Evolutionary conservation across 1,139 yeast genomes (phyloP).

Genomic region (Yamadazyma mexicana): DNA sequence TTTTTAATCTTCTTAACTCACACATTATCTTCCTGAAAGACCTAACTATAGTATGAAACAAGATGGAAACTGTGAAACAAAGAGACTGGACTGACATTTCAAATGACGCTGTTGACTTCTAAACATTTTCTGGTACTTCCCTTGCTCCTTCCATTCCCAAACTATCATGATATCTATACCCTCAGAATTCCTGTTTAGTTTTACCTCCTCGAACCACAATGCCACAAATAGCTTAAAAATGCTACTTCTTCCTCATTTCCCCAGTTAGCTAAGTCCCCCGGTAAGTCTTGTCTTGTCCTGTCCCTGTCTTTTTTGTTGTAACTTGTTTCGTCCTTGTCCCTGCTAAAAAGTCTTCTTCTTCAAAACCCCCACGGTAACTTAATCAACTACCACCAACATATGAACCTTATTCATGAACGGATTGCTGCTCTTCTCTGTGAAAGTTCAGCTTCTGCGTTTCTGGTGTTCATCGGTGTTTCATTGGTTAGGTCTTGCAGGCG

Average conservation of each 20-base stretch:
- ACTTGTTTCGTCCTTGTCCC: background rate
- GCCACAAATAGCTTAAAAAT: too few species aligned
- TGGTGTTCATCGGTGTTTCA: conserved; percentile 7
- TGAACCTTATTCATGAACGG: conserved; percentile 10
- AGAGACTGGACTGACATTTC: conserved; percentile 2
- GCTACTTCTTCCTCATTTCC: too few species aligned
- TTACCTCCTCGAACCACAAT: too few species aligned
- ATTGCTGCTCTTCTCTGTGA: conserved; percentile 8
- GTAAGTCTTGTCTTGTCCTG: background rate
- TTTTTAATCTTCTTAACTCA: too few species aligned
- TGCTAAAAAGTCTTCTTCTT: background rate
- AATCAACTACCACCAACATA: conserved; percentile 1
- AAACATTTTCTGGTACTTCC: background rate
- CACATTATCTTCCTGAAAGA: conserved; percentile 8
- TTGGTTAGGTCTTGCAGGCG: conserved; percentile 10
- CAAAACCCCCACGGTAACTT: background rate
- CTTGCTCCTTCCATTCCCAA: background rate
- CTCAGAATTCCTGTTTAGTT: too few species aligned
- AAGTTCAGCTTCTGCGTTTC: conserved; percentile 2
- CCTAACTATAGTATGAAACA: conserved; percentile 8
- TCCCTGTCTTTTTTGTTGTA: conserved; percentile 1
- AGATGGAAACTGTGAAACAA: background rate
- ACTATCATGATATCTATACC: too few species aligned
- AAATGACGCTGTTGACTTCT: conserved; percentile 1
- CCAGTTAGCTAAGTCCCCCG: too few species aligned